Evolutionary conservation across 352 stramenopile species (phyloP).

Genomic region (Pythium dissotocum): DNA sequence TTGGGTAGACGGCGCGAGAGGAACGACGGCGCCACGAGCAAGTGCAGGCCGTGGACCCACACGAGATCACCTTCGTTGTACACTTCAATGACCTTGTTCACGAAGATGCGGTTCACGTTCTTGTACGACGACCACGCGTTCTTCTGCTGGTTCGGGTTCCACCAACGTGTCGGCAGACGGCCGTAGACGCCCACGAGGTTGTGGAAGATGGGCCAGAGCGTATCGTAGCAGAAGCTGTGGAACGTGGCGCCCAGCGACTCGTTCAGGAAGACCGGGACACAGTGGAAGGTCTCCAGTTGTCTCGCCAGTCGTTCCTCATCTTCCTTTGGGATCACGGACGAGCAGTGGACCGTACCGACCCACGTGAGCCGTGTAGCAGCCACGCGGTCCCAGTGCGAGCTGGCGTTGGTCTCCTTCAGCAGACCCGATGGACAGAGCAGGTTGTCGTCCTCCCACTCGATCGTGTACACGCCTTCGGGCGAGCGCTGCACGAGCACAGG

Average conservation of each 20-base stretch:
- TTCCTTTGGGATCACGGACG: conserved; percentile 73
- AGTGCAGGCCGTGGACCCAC: conserved; percentile 98
- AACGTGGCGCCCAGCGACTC: conserved; percentile 81
- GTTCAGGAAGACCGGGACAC: conserved; percentile 96
- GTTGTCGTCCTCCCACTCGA: conserved; percentile 90
- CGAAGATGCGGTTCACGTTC: conserved; percentile 96
- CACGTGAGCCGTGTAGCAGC: conserved; percentile 85
- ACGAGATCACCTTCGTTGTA: conserved; percentile 93
- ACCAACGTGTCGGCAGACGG: conserved; percentile 76
- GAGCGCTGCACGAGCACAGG: conserved; percentile 90
- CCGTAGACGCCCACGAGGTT: conserved; percentile 98
- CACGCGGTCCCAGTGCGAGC: conserved; percentile 62
- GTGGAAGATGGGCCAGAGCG: conserved; percentile 98
- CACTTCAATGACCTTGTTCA: conserved; percentile 92
- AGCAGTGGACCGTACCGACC: conserved; percentile 82
- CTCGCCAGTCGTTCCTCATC: conserved; percentile 76
- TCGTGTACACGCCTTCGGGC: conserved; percentile 68
- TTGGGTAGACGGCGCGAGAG: conserved; percentile 89
- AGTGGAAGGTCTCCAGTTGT: conserved; percentile 92
- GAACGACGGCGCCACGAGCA: conserved; percentile 98
- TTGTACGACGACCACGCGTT: conserved; percentile 95
- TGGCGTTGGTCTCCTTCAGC: conserved; percentile 65
- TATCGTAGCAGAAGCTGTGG: conserved; percentile 96
- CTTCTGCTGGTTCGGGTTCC: conserved; percentile 81
- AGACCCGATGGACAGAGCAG: conserved; percentile 81